Evolutionary conservation across 352 stramenopile species (phyloP).

Genomic region (Phytopythium ostracodes): DNA sequence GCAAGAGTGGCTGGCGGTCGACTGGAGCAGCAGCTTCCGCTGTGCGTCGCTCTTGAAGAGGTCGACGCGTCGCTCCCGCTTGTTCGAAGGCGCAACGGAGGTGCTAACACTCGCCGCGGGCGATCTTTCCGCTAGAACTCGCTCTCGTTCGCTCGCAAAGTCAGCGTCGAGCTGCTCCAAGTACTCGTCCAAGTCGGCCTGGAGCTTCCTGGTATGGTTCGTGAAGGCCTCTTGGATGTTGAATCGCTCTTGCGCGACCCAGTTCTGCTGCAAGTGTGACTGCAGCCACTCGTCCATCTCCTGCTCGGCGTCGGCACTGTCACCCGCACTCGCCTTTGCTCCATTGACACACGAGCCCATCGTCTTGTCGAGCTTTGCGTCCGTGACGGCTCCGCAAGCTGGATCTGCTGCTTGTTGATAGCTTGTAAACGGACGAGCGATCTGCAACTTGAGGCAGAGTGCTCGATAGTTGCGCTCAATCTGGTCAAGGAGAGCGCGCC

Average conservation of each 20-base stretch:
- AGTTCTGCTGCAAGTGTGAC: constrained; percentile 31
- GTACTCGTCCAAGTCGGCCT: constrained; percentile 39
- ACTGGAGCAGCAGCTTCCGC: constrained; percentile 4
- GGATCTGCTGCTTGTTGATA: neutral
- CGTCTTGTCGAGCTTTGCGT: no score
- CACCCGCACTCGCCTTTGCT: neutral
- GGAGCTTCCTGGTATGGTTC: constrained; percentile 50
- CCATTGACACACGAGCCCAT: neutral
- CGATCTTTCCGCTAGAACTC: constrained; percentile 15
- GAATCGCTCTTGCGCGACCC: constrained; percentile 61
- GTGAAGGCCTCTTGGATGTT: constrained; percentile 70
- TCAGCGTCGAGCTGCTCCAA: constrained; percentile 40
- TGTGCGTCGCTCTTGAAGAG: constrained; percentile 3
- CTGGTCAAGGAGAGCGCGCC: constrained; percentile 15
- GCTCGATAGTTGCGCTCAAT: constrained; percentile 29
- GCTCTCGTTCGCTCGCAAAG: constrained; percentile 28
- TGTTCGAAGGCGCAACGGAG: neutral
- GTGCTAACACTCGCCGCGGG: neutral
- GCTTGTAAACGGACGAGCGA: neutral
- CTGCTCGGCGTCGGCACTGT: neutral
- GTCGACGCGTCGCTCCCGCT: neutral
- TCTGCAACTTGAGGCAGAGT: constrained; percentile 17
- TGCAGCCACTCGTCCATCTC: constrained; percentile 18
- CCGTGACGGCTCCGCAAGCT: no score
- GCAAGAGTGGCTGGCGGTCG: neutral